Conservation (phyloP, 2,329 filamentous ascomycete species). For the Botrytis paeoniae region DNA sequence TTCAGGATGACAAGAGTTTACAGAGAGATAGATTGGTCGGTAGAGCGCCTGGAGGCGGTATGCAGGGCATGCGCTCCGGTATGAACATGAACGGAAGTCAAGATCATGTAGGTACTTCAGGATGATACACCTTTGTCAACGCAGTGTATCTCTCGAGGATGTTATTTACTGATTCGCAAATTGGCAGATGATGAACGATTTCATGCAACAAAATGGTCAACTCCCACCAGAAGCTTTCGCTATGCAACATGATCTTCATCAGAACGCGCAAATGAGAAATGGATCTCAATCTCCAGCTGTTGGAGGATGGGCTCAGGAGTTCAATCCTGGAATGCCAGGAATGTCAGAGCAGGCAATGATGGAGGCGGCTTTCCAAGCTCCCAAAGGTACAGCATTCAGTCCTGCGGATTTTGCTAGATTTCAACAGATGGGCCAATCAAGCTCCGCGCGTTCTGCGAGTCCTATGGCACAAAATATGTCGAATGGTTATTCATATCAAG, state of each 20-base stretch:
- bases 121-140: neutral
- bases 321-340: conserved; percentile 53
- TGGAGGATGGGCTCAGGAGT: conserved; percentile 62
- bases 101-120: conserved; percentile 57
- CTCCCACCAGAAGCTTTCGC: conserved; percentile 44
- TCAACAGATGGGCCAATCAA: conserved; percentile 63
- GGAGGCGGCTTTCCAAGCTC: conserved; percentile 66
- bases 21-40: conserved; percentile 87
- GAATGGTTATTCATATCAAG: conserved; percentile 51
- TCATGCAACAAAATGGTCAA: conserved; percentile 74
- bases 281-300: conserved; percentile 38
- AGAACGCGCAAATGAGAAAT: conserved; percentile 30
- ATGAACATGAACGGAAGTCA: conserved; percentile 51
- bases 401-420: conserved; percentile 86
- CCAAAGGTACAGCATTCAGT: conserved; percentile 62
- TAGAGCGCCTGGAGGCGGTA: conserved; percentile 64
- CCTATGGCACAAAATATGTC: conserved; percentile 48
- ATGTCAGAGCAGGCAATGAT: conserved; percentile 58
- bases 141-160: neutral
- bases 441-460: conserved; percentile 57
- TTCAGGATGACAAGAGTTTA: conserved; percentile 91
- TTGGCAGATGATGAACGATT: conserved; percentile 83
- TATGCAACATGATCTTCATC: conserved; percentile 37
- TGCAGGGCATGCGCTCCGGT: conserved; percentile 71
- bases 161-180: conserved; percentile 16